Evolutionary conservation across 2,329 filamentous ascomycete genomes (phyloP), one percentile per base, ranked within the genome.

Genomic region (Cryphonectria japonica): DNA sequence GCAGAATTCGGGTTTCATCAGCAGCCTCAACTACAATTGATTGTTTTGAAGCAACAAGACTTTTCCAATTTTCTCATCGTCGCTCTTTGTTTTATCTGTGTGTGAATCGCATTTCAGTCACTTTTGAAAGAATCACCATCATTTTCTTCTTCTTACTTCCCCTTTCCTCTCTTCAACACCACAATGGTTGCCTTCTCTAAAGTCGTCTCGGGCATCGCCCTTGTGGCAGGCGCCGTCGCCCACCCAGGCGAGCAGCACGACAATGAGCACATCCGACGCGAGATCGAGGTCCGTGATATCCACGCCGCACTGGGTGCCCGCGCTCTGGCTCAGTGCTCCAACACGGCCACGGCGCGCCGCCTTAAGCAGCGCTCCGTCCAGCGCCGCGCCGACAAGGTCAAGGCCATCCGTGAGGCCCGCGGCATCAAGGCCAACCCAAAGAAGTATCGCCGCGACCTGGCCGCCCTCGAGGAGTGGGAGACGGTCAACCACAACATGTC

Each of bases 331-430:
- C 74, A 80, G 67, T 85, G 83, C 70, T 78, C 81, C 8, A 80
- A 80, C 70, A 79, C 78, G 8, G 77, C 81, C 60, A 78, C 79
- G 67, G 78, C 80, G 29, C 79, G 80, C 67, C 80, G 80, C 32
- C 77, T 83, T 46, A 80, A 83, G 74, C 74, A 77, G 62, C 79
- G 79, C n/a, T 81, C 82, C 66, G 76, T 83, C 72, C 75, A 80
- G 71, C 82, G 83, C 54, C 82, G 83, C 66, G 80, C 78, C 39
- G 78, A 80, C 50, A 77, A 78, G 54, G 80, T 83, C 43, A 77
- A 81, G 71, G 76, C 78, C 52, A 75, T 84, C 67, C 80, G 82
- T 60, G 72, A 80, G 74, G 81, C 81, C 78, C 78, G 80, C 29
- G 77, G 76, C 41, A 78, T 80, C 75, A 73, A 73, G 32, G 63